Conservation (phyloP, 2,329 filamentous ascomycete genomes). For the Cladosporium sp. region DNA sequence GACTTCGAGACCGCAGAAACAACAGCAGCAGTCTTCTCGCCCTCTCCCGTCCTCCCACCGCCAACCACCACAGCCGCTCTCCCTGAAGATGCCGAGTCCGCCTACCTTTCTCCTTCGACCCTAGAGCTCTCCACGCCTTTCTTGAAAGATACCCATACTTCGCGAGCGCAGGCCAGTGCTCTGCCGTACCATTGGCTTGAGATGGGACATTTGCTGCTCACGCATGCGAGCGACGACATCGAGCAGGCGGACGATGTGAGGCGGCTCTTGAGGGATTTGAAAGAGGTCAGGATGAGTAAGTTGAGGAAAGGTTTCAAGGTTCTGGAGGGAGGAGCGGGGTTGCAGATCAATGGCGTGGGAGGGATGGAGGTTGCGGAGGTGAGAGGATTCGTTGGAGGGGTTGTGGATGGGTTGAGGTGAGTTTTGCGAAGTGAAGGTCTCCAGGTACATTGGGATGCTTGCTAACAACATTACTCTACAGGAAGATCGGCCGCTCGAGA, state of each 20-base stretch:
- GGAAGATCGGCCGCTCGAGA: conserved; percentile 74
- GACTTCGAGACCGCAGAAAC: conserved; percentile 68
- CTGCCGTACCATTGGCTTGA: conserved; percentile 97
- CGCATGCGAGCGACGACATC: conserved; percentile 80
- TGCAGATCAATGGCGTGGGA: conserved; percentile 78
- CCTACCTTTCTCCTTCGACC: conserved; percentile 24
- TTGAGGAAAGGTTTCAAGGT: conserved; percentile 70
- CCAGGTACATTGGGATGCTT: conserved; percentile 9
- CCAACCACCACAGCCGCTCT: conserved; percentile 34
- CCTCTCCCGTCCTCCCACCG: conserved; percentile 64
- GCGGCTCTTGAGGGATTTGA: conserved; percentile 70
- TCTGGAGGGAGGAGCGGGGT: conserved; percentile 65
- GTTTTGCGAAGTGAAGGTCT: conserved; percentile 20
- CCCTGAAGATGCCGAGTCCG: conserved; percentile 16
- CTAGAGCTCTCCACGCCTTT: conserved; percentile 61
- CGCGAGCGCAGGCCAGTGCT: conserved; percentile 61
- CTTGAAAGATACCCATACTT: conserved; percentile 64
- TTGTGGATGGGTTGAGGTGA: conserved; percentile 74
- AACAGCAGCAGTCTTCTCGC: conserved; percentile 68
- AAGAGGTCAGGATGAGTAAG: conserved; percentile 87
- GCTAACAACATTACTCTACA: conserved; percentile 23
- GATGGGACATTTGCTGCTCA: conserved; percentile 78
- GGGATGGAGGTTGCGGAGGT: conserved; percentile 90
- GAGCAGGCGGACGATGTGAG: conserved; percentile 68
- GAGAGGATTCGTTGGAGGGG: conserved; percentile 74